Evolutionary conservation across 2,329 filamentous ascomycete species (phyloP), one percentile per base, ranked within the genome.

Genomic region (Pyricularia pennisetigena): DNA sequence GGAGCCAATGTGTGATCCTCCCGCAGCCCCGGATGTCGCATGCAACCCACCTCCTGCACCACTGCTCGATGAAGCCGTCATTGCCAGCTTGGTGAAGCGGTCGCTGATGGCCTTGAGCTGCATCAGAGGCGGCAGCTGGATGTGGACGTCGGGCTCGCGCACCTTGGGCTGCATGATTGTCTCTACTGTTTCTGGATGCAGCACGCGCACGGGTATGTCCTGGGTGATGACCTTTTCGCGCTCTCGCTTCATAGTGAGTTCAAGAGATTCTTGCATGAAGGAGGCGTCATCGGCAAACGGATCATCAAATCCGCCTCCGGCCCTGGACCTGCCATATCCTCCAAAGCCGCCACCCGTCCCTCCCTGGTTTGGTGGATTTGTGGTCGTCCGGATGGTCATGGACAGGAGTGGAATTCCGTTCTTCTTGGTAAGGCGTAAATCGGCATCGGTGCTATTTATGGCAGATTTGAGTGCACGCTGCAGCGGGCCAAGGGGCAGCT

Each of bases 71-170:
- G 74, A 73, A n/a, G 76, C 81, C 26, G 82, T 80, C 65, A 86
- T 79, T 3, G 92, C 92, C 2, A 98, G 86, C 75, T 92, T 94
- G 61, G 93, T 98, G 79, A 98, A 98, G 67, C 95, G 89, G 77
- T 99, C 95, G 4, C 93, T 97, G 70, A 99, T 95, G 71, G 90
- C 90, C 76, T 98, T 97, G 69, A 99, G 84, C 75, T 97, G 94
- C 61, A 93, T 83, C 4, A 99, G 82, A 5, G 92, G 90, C 0
- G 95, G 95, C 3, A 99, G 84, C 68, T 93, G 88, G 75, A 99
- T 97, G 79, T 98, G 91, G 2, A 97, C 94, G 74, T 98, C 95
- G 57, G 94, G 93, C 73, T 97, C 93, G 69, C 92, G 89, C 69
- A 94, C 93, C 70, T 89, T 88, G 16, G 95, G 95, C 80, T 99